These are phyloP conservation scores for Fusarium ambrosium DNA, from an alignment of 2,329 filamentous ascomycete genomes.

Conservation along the genomic window DNA sequence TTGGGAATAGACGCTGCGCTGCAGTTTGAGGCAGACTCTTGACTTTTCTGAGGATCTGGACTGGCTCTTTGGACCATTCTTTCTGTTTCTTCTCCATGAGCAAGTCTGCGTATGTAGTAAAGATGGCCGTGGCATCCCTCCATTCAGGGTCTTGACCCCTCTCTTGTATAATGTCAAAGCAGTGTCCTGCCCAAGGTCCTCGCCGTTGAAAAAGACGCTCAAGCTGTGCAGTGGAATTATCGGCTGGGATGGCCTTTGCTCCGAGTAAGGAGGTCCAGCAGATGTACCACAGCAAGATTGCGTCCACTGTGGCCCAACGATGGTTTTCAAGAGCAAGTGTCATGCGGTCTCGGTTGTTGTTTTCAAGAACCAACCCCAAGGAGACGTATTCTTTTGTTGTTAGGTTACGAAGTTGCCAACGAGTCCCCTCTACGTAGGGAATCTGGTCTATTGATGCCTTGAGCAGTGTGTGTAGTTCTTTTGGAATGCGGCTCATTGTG, in stretches of 20 bases:
- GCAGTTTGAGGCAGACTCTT: not conserved
- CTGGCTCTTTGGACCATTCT: not conserved
- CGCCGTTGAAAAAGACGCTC: not conserved
- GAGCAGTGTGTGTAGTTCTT: not conserved
- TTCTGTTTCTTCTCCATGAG: not conserved
- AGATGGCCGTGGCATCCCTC: not conserved
- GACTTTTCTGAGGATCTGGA: not conserved
- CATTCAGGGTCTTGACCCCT: not conserved
- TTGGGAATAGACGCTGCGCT: not conserved
- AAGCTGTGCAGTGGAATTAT: not conserved
- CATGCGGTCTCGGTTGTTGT: not conserved
- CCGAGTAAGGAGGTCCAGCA: not conserved
- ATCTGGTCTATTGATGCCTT: not conserved
- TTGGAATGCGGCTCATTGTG: not conserved
- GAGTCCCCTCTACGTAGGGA: not conserved
- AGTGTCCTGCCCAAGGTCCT: not conserved
- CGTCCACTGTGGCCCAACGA: not conserved
- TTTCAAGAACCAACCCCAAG: not conserved
- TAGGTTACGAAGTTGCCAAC: not conserved
- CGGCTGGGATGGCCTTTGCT: not conserved
- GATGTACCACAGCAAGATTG: not conserved
- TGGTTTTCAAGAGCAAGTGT: not conserved
- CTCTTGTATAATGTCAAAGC: not conserved
- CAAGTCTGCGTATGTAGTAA: not conserved
- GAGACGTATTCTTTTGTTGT: not conserved